Base-by-base conservation (phyloP, 345 rosid genomes). In the Gossypium raimondii region DNA sequence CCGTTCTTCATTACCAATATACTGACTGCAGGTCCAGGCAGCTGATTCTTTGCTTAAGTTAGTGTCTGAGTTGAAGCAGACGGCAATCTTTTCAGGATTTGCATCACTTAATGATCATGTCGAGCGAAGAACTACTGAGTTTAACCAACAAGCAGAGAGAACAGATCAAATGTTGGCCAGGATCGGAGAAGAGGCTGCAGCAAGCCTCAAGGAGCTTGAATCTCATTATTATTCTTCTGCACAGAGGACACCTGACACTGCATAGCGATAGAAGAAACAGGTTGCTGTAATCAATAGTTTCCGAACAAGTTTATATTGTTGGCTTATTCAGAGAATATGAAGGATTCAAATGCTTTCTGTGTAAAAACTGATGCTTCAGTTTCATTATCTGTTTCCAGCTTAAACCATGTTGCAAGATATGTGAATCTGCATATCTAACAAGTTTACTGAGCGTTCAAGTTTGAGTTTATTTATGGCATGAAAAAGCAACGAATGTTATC, bases 21-120 rank as follows among this genome's bases (percentile, higher is more conserved):
- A 16, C 41, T 11, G 14, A 22, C 41, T 70, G 70, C 87, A 94
- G 98, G 96, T 87, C 80, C 98, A 91, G 75, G 96, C 97, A 72
- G 93, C 97, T 51, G 97, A 93, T 73, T 89, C 99, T 58, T 77
- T 95, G 51, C 89, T 91, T 58, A 94, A 92, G 81, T 83, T 90
- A 72, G 99, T 92, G 57, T 89, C 93, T 0, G 97, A 93, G 77
- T 85, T 94, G 76, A 95, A 94, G 78, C 97, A 91, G 82, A 91
- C 97, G 1, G 94, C 94, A 7, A 89, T 94, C 3, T 95, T 92
- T 67, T 93, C 93, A 0, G 99, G 97, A 72, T 89, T 95, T 76
- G 93, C 99, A n/a, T 93, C 99, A 41, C 89, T 93, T 0, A 91
- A 91, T 53, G 93, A 95, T 67, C 91, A 93, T 76, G 93, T 91